Evolutionary conservation across 2,329 filamentous ascomycete genomes (phyloP).

Genomic region (Penicillium hordei): DNA sequence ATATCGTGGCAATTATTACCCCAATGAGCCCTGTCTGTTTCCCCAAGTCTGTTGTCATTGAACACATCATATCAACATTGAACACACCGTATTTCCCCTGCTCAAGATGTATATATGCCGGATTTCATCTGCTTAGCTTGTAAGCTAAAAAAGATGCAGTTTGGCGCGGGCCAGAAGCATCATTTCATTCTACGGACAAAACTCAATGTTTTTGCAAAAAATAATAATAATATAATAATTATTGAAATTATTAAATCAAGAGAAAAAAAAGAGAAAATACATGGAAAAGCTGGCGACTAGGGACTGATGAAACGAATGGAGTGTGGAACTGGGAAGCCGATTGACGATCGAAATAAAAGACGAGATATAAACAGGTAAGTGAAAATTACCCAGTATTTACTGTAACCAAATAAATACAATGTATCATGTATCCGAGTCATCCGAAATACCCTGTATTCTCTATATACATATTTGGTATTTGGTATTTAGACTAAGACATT

Average conservation of each 20-base stretch:
- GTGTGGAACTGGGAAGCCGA: neutral
- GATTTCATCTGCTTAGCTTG: neutral
- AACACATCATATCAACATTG: neutral
- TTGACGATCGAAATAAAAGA: neutral
- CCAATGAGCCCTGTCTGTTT: neutral
- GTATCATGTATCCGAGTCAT: neutral
- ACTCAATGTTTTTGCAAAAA: slow-evolving; percentile 4
- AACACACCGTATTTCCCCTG: neutral
- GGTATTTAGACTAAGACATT: neutral
- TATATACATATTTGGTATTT: neutral
- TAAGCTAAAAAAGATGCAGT: neutral
- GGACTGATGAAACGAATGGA: neutral
- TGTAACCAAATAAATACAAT: neutral
- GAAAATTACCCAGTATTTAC: neutral
- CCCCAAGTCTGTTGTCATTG: neutral
- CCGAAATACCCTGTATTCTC: neutral
- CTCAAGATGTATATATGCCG: neutral
- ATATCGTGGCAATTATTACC: slow-evolving; percentile 12
- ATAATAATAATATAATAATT: neutral
- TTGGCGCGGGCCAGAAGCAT: slow-evolving; percentile 7
- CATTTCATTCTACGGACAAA: slow-evolving; percentile 8
- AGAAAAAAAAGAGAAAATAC: neutral
- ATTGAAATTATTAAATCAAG: neutral
- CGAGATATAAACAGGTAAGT: neutral
- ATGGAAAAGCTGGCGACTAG: neutral